These are phyloP conservation scores for Melaleuca quinquenervia DNA, from an alignment of 345 rosid species.

Conservation along the genomic window DNA sequence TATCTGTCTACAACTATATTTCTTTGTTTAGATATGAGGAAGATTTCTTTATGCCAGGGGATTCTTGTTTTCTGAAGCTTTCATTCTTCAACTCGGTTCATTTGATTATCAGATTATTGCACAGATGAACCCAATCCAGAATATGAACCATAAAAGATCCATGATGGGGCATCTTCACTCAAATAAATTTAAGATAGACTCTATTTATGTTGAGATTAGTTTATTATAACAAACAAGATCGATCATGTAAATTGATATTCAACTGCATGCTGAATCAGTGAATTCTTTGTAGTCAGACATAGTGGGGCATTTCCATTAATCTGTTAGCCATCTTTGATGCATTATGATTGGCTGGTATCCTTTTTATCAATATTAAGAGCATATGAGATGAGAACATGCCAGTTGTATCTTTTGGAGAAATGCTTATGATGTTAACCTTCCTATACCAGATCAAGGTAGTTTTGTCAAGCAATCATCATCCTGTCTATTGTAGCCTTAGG, in stretches of 20 bases:
- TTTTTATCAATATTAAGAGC: background rate
- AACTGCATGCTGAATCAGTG: background rate
- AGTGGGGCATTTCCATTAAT: background rate
- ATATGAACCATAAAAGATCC: background rate
- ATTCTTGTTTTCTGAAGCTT: background rate
- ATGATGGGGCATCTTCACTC: background rate
- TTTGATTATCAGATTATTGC: background rate
- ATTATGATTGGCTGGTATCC: background rate
- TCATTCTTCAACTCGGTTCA: background rate
- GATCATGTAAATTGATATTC: background rate
- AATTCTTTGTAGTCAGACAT: background rate
- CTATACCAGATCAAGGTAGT: background rate
- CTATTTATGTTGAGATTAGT: background rate
- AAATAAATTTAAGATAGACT: background rate
- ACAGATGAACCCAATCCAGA: background rate
- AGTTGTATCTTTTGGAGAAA: background rate
- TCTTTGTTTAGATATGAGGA: background rate
- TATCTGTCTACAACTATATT: background rate
- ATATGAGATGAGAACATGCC: background rate
- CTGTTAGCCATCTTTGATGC: background rate
- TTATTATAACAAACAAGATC: background rate
- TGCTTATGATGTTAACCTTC: background rate
- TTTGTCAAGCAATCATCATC: background rate
- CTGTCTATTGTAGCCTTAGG: background rate
- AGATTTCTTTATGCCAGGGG: background rate